These are phyloP conservation scores for Dillenia suffruticosa DNA, from an alignment of 164 flowering plant genomes.

Conservation along the genomic window DNA sequence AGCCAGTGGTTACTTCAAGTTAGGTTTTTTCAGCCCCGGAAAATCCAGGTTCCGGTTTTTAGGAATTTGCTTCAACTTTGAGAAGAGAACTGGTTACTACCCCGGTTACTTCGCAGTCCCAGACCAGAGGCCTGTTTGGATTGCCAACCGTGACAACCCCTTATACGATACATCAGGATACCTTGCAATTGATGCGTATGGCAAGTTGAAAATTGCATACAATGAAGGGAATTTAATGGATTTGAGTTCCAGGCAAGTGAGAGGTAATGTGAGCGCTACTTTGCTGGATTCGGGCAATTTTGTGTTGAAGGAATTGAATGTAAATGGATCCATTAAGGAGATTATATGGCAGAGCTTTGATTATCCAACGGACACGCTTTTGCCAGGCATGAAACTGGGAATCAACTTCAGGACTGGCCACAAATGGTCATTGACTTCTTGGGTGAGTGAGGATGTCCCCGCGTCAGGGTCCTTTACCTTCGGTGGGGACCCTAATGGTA, in stretches of 20 bases:
- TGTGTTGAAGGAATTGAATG: constrained; percentile 18
- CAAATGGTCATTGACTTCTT: constrained; percentile 18
- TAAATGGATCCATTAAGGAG: constrained; percentile 13
- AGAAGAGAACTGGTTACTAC: not conserved
- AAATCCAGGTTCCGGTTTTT: no score
- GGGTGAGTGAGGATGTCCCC: constrained; percentile 15
- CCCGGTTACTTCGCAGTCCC: not conserved
- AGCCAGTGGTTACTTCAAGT: not conserved
- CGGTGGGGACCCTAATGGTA: constrained; percentile 14
- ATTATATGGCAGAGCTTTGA: constrained; percentile 38
- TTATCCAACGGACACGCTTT: constrained; percentile 29
- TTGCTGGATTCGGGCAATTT: constrained; percentile 28
- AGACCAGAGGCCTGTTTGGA: constrained; percentile 3
- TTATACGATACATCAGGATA: not conserved
- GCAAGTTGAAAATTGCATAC: constrained; percentile 6
- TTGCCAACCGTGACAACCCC: constrained; percentile 17
- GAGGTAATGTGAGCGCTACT: constrained; percentile 9
- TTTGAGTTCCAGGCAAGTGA: not conserved
- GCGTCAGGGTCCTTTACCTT: constrained; percentile 20
- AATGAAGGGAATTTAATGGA: not conserved
- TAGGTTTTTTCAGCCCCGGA: not conserved
- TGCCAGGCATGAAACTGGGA: constrained; percentile 35
- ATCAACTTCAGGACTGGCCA: constrained; percentile 14
- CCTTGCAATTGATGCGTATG: constrained; percentile 7
- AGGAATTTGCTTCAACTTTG: no score